Conservation (phyloP, 768 basidiomycete species). For the Suillus paluster region DNA sequence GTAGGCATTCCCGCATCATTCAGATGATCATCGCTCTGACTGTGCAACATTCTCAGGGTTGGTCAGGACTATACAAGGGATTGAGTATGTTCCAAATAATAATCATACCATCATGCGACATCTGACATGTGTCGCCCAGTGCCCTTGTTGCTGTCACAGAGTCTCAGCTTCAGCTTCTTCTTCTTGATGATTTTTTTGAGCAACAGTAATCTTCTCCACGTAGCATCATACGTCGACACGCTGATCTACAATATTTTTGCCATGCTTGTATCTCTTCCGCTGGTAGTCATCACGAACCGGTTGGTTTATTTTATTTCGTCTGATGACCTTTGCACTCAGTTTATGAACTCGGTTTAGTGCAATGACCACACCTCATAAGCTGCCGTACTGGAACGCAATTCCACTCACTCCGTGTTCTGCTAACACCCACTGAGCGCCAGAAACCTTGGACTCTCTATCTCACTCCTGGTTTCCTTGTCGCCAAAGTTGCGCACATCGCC, state of each 20-base stretch:
- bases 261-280: slow-evolving; percentile 70
- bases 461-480: slow-evolving; percentile 66
- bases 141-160: slow-evolving; percentile 52
- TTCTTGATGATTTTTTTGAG: slow-evolving; percentile 64
- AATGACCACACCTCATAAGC: slow-evolving; percentile 80
- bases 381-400: slow-evolving; percentile 63
- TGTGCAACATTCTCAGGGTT: slow-evolving; percentile 48
- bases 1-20: slow-evolving; percentile 40
- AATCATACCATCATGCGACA: slow-evolving; percentile 41
- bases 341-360: slow-evolving; percentile 48
- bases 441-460: slow-evolving; percentile 82
- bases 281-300: slow-evolving; percentile 79
- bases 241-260: slow-evolving; percentile 66
- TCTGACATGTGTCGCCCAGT: slow-evolving; percentile 44
- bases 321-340: not conserved
- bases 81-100: slow-evolving; percentile 47
- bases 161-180: slow-evolving; percentile 57
- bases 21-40: not conserved
- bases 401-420: slow-evolving; percentile 67
- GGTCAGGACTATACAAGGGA: slow-evolving; percentile 81
- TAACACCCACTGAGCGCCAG: slow-evolving; percentile 81
- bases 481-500: slow-evolving; percentile 47
- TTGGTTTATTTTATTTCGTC: slow-evolving; percentile 34
- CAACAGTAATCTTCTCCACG: slow-evolving; percentile 61
- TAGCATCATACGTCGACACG: slow-evolving; percentile 64